phyloP scores from a whole-genome alignment of 495 filamentous ascomycete species.

The Penicillium parvum region DNA sequence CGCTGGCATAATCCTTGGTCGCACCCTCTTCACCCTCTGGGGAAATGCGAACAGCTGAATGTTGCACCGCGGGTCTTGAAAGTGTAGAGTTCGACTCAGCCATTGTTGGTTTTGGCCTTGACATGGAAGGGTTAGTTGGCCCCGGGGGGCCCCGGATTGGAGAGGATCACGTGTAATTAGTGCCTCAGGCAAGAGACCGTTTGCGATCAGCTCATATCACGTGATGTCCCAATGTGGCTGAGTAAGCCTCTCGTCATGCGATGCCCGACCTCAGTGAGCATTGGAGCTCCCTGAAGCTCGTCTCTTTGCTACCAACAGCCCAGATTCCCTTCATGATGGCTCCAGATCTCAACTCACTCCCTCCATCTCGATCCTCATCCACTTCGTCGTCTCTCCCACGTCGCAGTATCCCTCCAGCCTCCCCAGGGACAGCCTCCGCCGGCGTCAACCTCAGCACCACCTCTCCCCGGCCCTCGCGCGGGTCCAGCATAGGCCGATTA shows the following conservation, averaged over 20 bases:
- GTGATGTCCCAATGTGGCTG: slow-evolving; percentile 3
- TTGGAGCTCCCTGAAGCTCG: slow-evolving; percentile 11
- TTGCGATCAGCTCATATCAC: neutral
- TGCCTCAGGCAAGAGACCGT: neutral
- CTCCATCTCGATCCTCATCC: slow-evolving; percentile 55
- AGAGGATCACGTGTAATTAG: neutral
- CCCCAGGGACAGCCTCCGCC: slow-evolving; percentile 22
- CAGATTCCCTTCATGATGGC: slow-evolving; percentile 40
- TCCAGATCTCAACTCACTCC: slow-evolving; percentile 74
- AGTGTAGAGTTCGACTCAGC: neutral
- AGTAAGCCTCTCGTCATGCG: slow-evolving; percentile 8
- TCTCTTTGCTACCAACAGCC: neutral
- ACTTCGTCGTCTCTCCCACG: slow-evolving; percentile 32
- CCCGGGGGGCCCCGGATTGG: neutral
- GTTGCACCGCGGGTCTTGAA: neutral
- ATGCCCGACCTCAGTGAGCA: slow-evolving; percentile 1
- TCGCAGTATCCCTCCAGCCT: slow-evolving; percentile 27
- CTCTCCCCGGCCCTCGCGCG: slow-evolving; percentile 47
- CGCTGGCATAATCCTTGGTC: too few species aligned
- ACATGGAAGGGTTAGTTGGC: too few species aligned
- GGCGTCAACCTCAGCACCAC: slow-evolving; percentile 35
- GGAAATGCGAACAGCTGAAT: neutral
- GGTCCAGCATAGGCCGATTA: slow-evolving; percentile 51
- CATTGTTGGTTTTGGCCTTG: neutral
- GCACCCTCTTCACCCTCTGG: neutral